These are phyloP conservation scores for Kazachstania taianensis DNA, from an alignment of 805 yeast species.

Conservation along the genomic window DNA sequence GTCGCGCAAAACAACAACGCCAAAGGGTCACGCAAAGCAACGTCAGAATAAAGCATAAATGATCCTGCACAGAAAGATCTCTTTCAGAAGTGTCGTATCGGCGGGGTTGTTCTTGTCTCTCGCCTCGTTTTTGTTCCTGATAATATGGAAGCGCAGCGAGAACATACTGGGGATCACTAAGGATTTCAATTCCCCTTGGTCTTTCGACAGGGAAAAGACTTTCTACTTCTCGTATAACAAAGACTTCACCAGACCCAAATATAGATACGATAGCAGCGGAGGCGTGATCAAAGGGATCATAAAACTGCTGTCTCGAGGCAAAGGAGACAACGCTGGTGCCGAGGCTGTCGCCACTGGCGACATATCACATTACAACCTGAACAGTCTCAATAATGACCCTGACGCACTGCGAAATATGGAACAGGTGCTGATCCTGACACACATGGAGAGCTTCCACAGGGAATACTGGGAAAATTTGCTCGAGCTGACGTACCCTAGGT, in stretches of 20 bases:
- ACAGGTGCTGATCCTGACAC: constrained; percentile 71
- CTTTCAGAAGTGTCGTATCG: too few relatives aligned
- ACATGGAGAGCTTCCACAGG: constrained; percentile 70
- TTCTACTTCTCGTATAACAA: constrained; percentile 18
- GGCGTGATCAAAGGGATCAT: constrained; percentile 21
- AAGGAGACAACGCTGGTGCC: constrained; percentile 25
- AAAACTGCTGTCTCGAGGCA: constrained; percentile 37
- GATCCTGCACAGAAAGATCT: too few relatives aligned
- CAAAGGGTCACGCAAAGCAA: too few relatives aligned
- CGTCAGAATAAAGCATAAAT: too few relatives aligned
- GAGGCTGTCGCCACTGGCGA: constrained; percentile 46
- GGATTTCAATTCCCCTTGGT: too few relatives aligned
- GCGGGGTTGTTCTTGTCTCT: too few relatives aligned
- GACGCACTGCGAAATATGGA: constrained; percentile 63
- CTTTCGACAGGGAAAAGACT: constrained; percentile 17
- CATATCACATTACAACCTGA: constrained; percentile 69
- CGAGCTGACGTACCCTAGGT: constrained; percentile 64
- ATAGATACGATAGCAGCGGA: constrained; percentile 28
- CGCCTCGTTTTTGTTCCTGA: too few relatives aligned
- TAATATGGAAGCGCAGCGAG: too few relatives aligned
- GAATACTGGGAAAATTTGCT: constrained; percentile 78
- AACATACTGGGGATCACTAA: too few relatives aligned
- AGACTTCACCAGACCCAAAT: constrained; percentile 28
- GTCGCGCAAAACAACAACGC: too few relatives aligned
- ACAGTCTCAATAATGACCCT: constrained; percentile 58